phyloP scores from a whole-genome alignment of 179 eudicot species.

The Gypsophila paniculata region DNA sequence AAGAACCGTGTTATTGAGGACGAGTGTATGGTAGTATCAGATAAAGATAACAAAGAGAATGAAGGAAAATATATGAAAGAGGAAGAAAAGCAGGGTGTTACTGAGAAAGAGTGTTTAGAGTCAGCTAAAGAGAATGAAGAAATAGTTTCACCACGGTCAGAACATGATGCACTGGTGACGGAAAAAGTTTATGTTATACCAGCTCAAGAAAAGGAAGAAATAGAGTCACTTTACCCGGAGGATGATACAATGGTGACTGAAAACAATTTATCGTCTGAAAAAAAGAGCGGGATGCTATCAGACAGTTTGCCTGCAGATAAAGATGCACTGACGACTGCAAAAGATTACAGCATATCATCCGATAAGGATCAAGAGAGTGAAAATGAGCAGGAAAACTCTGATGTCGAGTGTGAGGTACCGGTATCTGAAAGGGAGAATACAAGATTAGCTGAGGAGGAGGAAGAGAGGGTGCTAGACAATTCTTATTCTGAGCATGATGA shows the following conservation, averaged over 20 bases:
- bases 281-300: constrained; percentile 10
- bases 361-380: constrained; percentile 8
- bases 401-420: neutral
- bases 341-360: constrained; percentile 7
- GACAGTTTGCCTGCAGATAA: constrained; percentile 9
- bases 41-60: neutral
- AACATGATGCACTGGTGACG: neutral
- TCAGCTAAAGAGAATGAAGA: constrained; percentile 1
- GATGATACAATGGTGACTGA: neutral
- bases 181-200: constrained; percentile 10
- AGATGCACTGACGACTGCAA: neutral
- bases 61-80: neutral
- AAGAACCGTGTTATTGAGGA: constrained; percentile 3
- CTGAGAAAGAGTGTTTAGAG: constrained; percentile 8
- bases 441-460: neutral
- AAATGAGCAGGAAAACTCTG: neutral
- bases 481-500: constrained; percentile 30
- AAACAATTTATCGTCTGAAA: neutral
- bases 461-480: constrained; percentile 22
- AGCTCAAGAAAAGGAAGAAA: constrained; percentile 23
- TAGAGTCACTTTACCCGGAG: constrained; percentile 20
- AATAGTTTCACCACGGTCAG: neutral
- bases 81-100: neutral
- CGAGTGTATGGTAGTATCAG: constrained; percentile 5
- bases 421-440: neutral